Conservation (phyloP, 805 yeast species). For the Clavispora asparagi region DNA sequence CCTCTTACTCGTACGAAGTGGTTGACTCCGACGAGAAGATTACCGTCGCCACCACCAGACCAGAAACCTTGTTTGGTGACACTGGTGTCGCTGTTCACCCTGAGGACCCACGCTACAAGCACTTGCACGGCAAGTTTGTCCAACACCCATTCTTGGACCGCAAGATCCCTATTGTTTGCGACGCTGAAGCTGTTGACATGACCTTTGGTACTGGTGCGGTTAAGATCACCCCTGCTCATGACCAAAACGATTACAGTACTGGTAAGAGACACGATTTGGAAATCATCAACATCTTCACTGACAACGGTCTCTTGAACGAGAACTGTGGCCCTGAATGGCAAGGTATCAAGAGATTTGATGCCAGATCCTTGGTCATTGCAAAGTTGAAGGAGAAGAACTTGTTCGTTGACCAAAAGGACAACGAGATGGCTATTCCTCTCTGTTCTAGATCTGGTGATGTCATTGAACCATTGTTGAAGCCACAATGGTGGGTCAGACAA, state of each 20-base stretch:
- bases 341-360: constrained; percentile 92
- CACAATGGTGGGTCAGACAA: constrained; percentile 99
- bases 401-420: constrained; percentile 80
- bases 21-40: constrained; percentile 81
- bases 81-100: constrained; percentile 98
- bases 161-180: constrained; percentile 82
- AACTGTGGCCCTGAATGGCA: constrained; percentile 84
- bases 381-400: constrained; percentile 69
- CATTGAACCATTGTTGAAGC: constrained; percentile 94
- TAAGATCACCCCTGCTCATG: constrained; percentile 98
- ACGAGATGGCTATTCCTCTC: constrained; percentile 91
- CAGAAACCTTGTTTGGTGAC: constrained; percentile 97
- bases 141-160: constrained; percentile 86
- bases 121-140: constrained; percentile 90
- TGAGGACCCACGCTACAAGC: constrained; percentile 85
- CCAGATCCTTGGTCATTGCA: constrained; percentile 79
- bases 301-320: constrained; percentile 86
- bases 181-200: constrained; percentile 95
- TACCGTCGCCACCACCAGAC: constrained; percentile 97
- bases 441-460: constrained; percentile 97
- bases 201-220: constrained; percentile 99
- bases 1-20: constrained; percentile 91
- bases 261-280: constrained; percentile 93
- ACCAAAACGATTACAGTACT: constrained; percentile 91
- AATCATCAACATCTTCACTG: constrained; percentile 84